These are phyloP conservation scores for Melampsora larici-populina DNA, from an alignment of 1,284 basidiomycete genomes.

Conservation along the genomic window DNA sequence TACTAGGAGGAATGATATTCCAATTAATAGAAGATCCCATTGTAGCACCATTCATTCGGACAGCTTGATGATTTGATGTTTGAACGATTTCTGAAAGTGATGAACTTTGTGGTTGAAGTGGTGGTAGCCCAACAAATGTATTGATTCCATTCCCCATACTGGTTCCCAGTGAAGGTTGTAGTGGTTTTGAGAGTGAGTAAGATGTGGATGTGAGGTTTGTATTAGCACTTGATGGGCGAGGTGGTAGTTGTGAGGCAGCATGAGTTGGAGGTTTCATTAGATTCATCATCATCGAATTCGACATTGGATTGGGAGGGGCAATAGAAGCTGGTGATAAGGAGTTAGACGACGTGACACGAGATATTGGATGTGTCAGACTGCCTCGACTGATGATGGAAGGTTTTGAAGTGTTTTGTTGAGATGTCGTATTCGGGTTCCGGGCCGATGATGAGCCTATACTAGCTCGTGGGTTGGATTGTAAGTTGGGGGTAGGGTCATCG, in stretches of 20 bases:
- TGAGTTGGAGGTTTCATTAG: background rate
- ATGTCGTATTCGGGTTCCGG: background rate
- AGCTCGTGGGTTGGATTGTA: conserved; percentile 41
- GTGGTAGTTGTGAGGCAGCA: background rate
- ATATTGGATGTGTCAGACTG: background rate
- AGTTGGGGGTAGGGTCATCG: conserved; percentile 7
- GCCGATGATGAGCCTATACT: conserved; percentile 45
- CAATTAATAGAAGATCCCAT: background rate
- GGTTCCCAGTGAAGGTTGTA: background rate
- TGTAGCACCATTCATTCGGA: background rate
- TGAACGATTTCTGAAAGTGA: background rate
- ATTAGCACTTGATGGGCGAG: conserved; percentile 2
- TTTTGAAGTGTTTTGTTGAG: background rate
- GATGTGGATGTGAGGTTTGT: background rate
- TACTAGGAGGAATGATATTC: conserved; percentile 32
- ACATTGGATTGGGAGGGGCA: background rate
- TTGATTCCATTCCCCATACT: background rate
- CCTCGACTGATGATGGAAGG: background rate
- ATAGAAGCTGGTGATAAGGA: background rate
- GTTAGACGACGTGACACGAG: background rate
- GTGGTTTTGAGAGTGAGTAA: background rate
- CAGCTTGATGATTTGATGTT: background rate
- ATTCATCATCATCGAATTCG: background rate
- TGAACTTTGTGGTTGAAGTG: conserved; percentile 20
- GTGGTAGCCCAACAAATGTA: conserved; percentile 27